These are phyloP conservation scores for Vitis hybrid DNA, from an alignment of 177 flowering plant species.

Conservation along the genomic window DNA sequence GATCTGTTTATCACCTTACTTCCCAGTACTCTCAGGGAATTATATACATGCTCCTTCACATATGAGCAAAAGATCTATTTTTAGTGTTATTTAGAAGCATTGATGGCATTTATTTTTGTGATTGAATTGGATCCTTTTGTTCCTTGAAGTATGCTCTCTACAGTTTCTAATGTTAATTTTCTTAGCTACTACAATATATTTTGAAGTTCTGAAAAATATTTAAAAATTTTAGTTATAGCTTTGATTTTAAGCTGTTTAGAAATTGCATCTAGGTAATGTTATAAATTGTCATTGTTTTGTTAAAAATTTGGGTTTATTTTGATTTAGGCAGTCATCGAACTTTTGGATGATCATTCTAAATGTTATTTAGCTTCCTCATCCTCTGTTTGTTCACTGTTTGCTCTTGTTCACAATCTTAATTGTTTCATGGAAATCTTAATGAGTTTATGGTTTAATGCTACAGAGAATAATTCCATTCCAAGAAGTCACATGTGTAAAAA, in stretches of 20 bases:
- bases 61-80: no score
- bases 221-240: neutral
- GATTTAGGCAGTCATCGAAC: neutral
- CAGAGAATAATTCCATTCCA: constrained; percentile 81
- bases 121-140: neutral
- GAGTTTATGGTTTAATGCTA: constrained; percentile 18
- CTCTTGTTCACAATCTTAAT: neutral
- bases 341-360: neutral
- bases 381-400: neutral
- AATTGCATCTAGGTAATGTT: neutral
- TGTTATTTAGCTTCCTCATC: neutral
- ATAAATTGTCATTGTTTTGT: neutral
- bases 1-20: no score
- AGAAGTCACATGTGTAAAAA: constrained; percentile 75
- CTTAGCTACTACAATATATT: neutral
- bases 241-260: no score
- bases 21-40: no score
- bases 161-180: neutral
- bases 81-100: no score
- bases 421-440: constrained; percentile 5
- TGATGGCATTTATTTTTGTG: no score
- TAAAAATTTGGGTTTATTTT: neutral
- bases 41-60: no score
- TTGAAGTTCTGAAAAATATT: neutral
- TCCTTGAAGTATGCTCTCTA: neutral